Conservation (phyloP, 192 early-diverging fungal genomes). For the Pilobolus umbonatus region DNA sequence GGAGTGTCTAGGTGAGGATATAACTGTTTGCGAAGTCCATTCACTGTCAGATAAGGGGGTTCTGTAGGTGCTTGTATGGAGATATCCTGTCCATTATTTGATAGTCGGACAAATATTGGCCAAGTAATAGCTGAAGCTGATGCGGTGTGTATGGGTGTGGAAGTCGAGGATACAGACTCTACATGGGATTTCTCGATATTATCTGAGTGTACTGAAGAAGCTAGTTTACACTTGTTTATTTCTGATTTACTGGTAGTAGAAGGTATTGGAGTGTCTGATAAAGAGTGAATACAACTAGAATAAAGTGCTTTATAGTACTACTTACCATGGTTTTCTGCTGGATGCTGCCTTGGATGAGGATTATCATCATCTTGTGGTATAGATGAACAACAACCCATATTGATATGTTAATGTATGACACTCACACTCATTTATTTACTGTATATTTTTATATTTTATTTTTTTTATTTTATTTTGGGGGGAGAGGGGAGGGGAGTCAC, state of each 20-base stretch:
- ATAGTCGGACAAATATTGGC: conserved; percentile 4
- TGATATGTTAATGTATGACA: neutral
- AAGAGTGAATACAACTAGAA: neutral
- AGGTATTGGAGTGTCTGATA: neutral
- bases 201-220: neutral
- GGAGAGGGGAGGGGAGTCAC: neutral
- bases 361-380: neutral
- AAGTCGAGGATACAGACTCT: neutral
- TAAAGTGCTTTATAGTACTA: neutral
- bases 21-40: neutral
- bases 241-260: neutral
- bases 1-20: neutral
- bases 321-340: no score
- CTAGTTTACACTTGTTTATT: neutral
- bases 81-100: conserved; percentile 6
- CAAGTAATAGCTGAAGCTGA: neutral
- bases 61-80: neutral
- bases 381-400: conserved; percentile 18
- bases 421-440: no score
- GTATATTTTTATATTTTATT: no score
- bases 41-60: conserved; percentile 1
- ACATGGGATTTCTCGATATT: neutral
- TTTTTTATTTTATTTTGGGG: neutral
- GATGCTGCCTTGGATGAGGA: no score
- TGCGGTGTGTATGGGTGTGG: neutral